Evolutionary conservation across 768 basidiomycete species (phyloP).

Genomic region (Suillus weaverae): DNA sequence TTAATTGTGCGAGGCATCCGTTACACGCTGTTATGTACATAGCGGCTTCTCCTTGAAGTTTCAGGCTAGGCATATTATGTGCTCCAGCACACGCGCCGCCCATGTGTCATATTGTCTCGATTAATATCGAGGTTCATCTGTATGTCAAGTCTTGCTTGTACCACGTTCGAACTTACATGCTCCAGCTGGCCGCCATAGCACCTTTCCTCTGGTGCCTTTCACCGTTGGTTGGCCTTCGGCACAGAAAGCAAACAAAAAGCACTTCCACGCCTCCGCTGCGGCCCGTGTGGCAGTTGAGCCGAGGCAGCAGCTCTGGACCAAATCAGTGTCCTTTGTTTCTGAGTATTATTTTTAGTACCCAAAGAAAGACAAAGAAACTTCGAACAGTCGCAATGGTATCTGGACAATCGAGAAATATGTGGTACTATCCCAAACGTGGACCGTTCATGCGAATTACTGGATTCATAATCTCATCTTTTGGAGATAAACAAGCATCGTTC

Average conservation of each 20-base stretch:
- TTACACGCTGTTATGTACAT: slow-evolving; percentile 5
- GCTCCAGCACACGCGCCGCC: background rate
- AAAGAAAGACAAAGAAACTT: background rate
- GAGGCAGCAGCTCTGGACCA: background rate
- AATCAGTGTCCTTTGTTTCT: background rate
- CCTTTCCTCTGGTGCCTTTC: background rate
- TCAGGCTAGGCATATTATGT: slow-evolving; percentile 7
- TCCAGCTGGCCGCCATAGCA: background rate
- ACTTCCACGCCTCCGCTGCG: background rate
- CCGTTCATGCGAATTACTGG: background rate
- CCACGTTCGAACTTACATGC: slow-evolving; percentile 3
- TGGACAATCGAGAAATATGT: background rate
- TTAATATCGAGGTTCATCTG: background rate
- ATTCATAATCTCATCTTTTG: background rate
- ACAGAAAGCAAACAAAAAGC: background rate
- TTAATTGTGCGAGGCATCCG: slow-evolving; percentile 2
- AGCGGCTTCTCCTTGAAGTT: background rate
- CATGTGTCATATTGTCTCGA: background rate
- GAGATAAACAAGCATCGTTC: background rate
- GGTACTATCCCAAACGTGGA: background rate
- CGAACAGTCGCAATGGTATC: background rate
- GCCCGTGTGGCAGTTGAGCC: background rate
- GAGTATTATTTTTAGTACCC: background rate
- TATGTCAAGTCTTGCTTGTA: background rate
- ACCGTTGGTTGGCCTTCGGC: background rate